Percentiles rank a stretch among this genome's conserved stretches.
phyloP scores from a whole-genome alignment of 768 basidiomycete genomes.

The Lactarius tabidus region DNA sequence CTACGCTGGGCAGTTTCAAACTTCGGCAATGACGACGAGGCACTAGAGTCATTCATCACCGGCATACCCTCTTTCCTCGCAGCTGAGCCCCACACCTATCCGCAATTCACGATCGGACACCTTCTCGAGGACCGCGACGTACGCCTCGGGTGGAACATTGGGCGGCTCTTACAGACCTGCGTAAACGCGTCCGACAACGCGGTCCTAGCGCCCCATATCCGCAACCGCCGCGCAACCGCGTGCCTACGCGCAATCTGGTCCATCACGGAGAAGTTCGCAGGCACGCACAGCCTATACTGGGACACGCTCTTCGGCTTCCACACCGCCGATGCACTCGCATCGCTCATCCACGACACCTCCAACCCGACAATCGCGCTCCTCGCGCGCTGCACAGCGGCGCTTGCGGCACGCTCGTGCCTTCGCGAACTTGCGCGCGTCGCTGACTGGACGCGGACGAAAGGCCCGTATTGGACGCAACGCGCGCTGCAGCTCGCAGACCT shows the following conservation, averaged over 20 bases:
- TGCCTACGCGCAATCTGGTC: slow-evolving; percentile 15
- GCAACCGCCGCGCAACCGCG: slow-evolving; percentile 5
- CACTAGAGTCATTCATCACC: slow-evolving; percentile 17
- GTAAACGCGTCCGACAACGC: background rate
- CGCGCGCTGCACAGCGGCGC: slow-evolving; percentile 11
- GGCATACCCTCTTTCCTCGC: slow-evolving; percentile 19
- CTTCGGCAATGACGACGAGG: background rate
- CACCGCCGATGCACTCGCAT: slow-evolving; percentile 14
- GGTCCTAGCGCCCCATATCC: background rate
- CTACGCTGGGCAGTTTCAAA: slow-evolving; percentile 14
- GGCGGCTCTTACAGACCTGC: slow-evolving; percentile 20
- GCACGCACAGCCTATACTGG: slow-evolving; percentile 7
- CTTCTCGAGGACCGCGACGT: slow-evolving; percentile 18
- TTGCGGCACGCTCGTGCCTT: slow-evolving; percentile 13
- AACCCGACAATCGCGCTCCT: background rate
- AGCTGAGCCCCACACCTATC: slow-evolving; percentile 10
- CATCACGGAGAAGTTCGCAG: slow-evolving; percentile 21
- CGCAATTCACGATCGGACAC: slow-evolving; percentile 13
- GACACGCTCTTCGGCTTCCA: slow-evolving; percentile 17
- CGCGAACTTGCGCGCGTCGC: slow-evolving; percentile 9
- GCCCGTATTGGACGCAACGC: slow-evolving; percentile 8
- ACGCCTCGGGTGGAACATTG: slow-evolving; percentile 21
- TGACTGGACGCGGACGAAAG: background rate
- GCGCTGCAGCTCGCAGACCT: background rate
- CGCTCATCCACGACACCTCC: background rate